Percentiles rank a stretch among this genome's conserved stretches.
These are phyloP conservation scores for Ascoidea tarda DNA, from an alignment of 805 yeast genomes.

Conservation along the genomic window DNA sequence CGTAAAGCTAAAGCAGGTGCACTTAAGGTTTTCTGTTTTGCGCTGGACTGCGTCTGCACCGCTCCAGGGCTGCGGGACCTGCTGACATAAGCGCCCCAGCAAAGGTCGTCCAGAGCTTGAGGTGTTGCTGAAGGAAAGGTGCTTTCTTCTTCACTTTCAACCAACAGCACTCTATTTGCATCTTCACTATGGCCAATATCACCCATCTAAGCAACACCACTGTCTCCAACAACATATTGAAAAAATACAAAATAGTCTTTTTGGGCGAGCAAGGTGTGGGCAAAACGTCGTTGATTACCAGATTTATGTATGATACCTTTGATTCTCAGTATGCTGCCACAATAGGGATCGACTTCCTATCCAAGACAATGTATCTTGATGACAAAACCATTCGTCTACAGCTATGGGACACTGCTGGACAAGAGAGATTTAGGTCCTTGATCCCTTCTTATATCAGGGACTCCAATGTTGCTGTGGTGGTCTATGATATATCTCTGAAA, in stretches of 20 bases:
- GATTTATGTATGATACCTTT: conserved; percentile 96
- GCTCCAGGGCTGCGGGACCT: no score
- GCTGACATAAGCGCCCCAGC: no score
- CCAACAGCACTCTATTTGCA: no score
- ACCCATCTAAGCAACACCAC: neutral
- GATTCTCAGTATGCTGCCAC: conserved; percentile 96
- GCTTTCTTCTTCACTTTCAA: no score
- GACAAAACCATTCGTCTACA: conserved; percentile 92
- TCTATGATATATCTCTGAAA: conserved; percentile 82
- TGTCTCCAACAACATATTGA: conserved; percentile 11
- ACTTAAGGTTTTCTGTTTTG: no score
- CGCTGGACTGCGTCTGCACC: no score
- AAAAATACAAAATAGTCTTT: conserved; percentile 80
- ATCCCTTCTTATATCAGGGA: conserved; percentile 95
- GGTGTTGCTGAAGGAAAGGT: no score
- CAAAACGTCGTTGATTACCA: conserved; percentile 88
- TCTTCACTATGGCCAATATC: no score
- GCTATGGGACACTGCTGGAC: conserved; percentile 97
- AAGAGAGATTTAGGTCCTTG: conserved; percentile 86
- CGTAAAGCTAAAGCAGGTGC: no score
- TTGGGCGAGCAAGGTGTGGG: conserved; percentile 98
- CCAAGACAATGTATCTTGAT: conserved; percentile 89
- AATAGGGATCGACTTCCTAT: conserved; percentile 89
- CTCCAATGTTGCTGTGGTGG: conserved; percentile 93
- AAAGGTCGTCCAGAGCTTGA: no score